phyloP scores from a whole-genome alignment of 2,329 filamentous ascomycete genomes.

The Scedosporium minutisporum region DNA sequence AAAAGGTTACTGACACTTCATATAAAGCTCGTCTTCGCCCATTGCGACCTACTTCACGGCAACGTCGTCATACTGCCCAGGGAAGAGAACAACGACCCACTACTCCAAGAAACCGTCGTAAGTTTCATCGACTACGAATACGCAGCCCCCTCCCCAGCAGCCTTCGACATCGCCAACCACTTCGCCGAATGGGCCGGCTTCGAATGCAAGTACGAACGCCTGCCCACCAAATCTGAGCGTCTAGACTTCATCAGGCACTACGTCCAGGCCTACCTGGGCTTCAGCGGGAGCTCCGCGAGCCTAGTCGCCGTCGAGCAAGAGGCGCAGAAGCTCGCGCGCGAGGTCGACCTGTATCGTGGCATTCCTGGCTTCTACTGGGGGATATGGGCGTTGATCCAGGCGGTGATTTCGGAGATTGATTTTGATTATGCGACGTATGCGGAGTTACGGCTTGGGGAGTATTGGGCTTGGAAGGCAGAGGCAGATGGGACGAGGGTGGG shows the following conservation, averaged over 20 bases:
- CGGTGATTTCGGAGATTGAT: constrained; percentile 86
- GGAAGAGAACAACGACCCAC: constrained; percentile 18
- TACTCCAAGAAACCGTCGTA: constrained; percentile 33
- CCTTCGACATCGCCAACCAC: constrained; percentile 96
- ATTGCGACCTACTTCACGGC: constrained; percentile 91
- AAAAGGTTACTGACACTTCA: constrained; percentile 8
- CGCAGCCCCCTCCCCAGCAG: constrained; percentile 83
- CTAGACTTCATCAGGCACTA: constrained; percentile 78
- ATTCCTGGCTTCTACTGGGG: constrained; percentile 88
- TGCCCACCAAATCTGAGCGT: constrained; percentile 70
- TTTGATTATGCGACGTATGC: constrained; percentile 95
- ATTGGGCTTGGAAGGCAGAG: constrained; percentile 84
- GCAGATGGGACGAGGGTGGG: constrained; percentile 50
- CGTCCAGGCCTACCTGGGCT: constrained; percentile 60
- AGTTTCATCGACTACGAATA: constrained; percentile 99
- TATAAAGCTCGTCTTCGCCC: constrained; percentile 72
- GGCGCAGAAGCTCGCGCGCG: constrained; percentile 57
- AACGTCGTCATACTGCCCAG: constrained; percentile 74
- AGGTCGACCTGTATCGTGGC: constrained; percentile 81
- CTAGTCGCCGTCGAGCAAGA: constrained; percentile 48
- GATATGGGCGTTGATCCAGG: constrained; percentile 92
- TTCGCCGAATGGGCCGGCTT: constrained; percentile 98
- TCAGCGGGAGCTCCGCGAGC: constrained; percentile 18
- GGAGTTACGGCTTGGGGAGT: constrained; percentile 76
- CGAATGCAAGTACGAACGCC: constrained; percentile 77